Base-by-base conservation (phyloP, 306 rosid genomes). In the Prinsepia uniflora region DNA sequence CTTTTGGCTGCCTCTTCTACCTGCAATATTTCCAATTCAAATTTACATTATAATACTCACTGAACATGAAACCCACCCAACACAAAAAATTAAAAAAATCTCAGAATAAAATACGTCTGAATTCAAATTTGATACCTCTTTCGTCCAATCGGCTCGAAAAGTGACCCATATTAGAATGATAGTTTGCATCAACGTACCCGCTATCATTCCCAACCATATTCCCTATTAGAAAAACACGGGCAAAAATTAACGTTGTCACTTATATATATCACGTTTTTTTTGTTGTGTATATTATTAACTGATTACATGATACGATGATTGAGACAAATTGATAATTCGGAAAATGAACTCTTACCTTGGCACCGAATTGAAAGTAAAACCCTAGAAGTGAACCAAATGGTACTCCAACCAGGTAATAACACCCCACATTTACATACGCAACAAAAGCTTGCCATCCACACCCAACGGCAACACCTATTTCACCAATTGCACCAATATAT, bases 391-490 rank as follows among this genome's bases (percentile, higher is more conserved):
- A 1, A 10, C 96, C 96, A 70, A 90, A 1, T 3, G 96, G 95
- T 42, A 90, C 60, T 40, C 96, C 96, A 77, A 87, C 70, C 14
- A 78, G 69, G 68, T 86, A 88, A 44, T 88, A 90, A 63, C 96
- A 83, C 3, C 89, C 90, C 7, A 92, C 83, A 49, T 92, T 92
- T 8, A 92, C 85, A 50, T 85, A 92, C 0, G 98, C 98, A 1
- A 89, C 96, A 15, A 89, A 84, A n/a, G 88, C 30, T 79, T 92
- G 98, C 96, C 98, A 92, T 77, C 96, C 96, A 65, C 98, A 89
- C 7, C 98, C 98, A 75, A 92, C 92, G 70, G 98, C 98, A 71
- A 92, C 96, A 6, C 97, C 97, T 92, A 30, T 30, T 30, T 30
- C 36, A 30, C 36, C 36, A 30, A 30, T 30, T 30, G 3, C 36